Evolutionary conservation across 1,284 basidiomycete species (phyloP), one percentile per base, ranked within the genome.

Genomic region (Ceratobasidium sp.): DNA sequence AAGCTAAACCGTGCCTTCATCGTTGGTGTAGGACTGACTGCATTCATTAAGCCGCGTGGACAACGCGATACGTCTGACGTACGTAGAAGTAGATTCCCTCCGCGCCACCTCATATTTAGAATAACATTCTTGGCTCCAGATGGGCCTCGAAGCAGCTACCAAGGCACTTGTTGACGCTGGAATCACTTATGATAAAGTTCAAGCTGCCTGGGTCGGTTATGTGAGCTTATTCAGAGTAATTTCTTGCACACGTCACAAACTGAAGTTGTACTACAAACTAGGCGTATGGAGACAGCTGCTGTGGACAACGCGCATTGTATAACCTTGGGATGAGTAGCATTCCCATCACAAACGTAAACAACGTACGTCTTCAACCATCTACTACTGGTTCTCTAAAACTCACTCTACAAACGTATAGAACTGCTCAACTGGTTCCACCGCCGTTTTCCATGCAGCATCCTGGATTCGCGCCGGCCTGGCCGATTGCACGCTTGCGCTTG

Each of bases 161-260:
- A 96, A 96, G 82, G 95, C 94, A 0, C 88, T 96, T 26, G 89
- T 96, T 33, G 95, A 96, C 83, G 94, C 95, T 81, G 95, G 94
- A 89, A 89, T 96, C 77, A 95, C 91, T 12, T 97, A 97, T 82
- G 95, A 96, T 83, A 86, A 86, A 0, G 85, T 97, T 46, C 88
- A 96, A 83, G 90, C 89, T 46, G 95, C 94, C 0, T 76, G 72
- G 72, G 72, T 66, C 40, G 72, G 72, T 92, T 88, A 80, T 94
- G 20, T 95, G 92, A 84, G 78, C 79, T 61, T 23, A 23, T 33
- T 23, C 44, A 55, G 23, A n/a, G 56, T 28, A 77, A 42, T 1
- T 66, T 78, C 46, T 44, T 7, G 40, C 28, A 23, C 6, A 18
- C 58, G 18, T 10, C 12, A 20, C 7, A 10, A 63, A 15, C 20